These are phyloP conservation scores for Martiniozyma asiatica DNA, from an alignment of 1,139 yeast species.

Conservation along the genomic window DNA sequence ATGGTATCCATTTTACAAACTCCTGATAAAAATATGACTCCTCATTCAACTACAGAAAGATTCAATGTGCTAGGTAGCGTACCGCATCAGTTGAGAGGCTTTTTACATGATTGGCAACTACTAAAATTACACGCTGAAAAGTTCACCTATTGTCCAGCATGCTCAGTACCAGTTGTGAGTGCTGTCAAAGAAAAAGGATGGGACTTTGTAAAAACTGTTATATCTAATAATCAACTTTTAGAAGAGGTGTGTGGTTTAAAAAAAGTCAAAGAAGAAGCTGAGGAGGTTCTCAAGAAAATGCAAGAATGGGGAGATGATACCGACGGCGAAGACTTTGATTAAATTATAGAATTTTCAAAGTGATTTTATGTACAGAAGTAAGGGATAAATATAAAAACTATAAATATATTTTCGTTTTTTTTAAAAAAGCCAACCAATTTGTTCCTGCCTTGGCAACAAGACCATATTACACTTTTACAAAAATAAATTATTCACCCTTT, in stretches of 20 bases:
- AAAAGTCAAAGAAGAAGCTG: conserved; percentile 63
- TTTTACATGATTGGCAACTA: conserved; percentile 51
- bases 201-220: conserved; percentile 65
- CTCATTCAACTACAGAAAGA: conserved; percentile 21
- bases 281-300: too few species aligned
- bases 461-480: too few species aligned
- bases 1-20: conserved; percentile 67
- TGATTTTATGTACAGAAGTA: too few species aligned
- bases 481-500: too few species aligned
- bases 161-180: conserved; percentile 48
- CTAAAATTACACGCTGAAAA: conserved; percentile 59
- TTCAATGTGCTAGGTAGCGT: conserved; percentile 48
- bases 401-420: too few species aligned
- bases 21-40: conserved; percentile 36
- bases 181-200: conserved; percentile 49
- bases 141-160: conserved; percentile 74
- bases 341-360: too few species aligned
- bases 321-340: too few species aligned
- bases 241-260: conserved; percentile 72
- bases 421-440: too few species aligned
- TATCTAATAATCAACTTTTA: conserved; percentile 51
- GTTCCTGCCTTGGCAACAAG: too few species aligned
- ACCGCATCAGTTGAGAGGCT: conserved; percentile 90
- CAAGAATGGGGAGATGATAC: too few species aligned
- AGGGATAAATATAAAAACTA: too few species aligned